Conservation (phyloP, 164 flowering plant genomes). For the Magnolia kwangsiensis region DNA sequence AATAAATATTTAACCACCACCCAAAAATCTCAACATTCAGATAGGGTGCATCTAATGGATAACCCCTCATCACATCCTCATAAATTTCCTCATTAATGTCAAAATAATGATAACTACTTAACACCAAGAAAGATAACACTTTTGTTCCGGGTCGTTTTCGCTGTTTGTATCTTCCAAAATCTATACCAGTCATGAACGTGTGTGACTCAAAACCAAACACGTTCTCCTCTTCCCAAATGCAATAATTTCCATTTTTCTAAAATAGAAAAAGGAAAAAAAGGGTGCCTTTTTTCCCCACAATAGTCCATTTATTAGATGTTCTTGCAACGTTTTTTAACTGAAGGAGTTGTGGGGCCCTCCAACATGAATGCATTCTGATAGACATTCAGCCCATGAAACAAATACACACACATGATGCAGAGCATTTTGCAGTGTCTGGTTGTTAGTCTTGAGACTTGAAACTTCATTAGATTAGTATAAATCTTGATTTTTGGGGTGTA, state of each 20-base stretch:
- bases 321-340: background rate
- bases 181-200: background rate
- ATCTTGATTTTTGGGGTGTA: background rate
- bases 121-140: background rate
- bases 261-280: background rate
- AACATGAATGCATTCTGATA: background rate
- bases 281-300: background rate
- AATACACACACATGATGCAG: background rate
- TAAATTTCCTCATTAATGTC: background rate
- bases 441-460: background rate
- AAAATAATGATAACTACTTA: background rate
- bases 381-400: background rate
- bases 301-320: background rate
- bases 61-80: background rate
- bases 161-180: background rate
- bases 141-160: background rate
- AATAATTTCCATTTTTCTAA: background rate
- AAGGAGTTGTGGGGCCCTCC: background rate
- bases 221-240: background rate
- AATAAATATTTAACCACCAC: no score
- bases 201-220: background rate
- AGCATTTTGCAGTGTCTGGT: background rate
- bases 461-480: background rate
- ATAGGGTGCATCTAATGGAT: no score
- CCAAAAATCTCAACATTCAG: no score